Evolutionary conservation across 768 basidiomycete species (phyloP).

Genomic region (Amanita rubescens): DNA sequence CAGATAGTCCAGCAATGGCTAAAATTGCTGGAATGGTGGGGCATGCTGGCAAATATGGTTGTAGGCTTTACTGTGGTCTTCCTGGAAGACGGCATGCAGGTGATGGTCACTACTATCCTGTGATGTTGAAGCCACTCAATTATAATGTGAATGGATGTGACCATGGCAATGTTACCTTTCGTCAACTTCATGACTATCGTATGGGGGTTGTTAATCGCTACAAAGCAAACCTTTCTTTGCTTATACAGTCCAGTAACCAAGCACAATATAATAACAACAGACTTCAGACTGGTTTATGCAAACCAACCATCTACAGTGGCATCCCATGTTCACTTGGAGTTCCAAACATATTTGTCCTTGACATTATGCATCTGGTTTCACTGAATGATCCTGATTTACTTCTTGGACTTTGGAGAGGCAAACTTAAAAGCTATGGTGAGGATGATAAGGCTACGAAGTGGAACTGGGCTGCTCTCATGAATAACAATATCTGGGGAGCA

Average conservation of each 20-base stretch:
- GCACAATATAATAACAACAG: too few relatives aligned
- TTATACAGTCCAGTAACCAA: too few relatives aligned
- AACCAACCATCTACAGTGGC: slow-evolving; percentile 28
- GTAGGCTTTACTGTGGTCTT: slow-evolving; percentile 25
- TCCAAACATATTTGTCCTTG: slow-evolving; percentile 23
- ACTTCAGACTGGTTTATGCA: slow-evolving; percentile 27
- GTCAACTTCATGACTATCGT: neutral
- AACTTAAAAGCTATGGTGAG: slow-evolving; percentile 11
- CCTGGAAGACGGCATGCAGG: slow-evolving; percentile 17
- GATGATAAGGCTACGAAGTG: slow-evolving; percentile 6
- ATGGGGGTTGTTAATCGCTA: neutral
- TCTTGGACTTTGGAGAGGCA: slow-evolving; percentile 26
- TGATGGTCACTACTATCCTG: slow-evolving; percentile 24
- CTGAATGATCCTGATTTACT: slow-evolving; percentile 33
- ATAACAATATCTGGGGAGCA: slow-evolving; percentile 18
- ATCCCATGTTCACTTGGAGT: slow-evolving; percentile 16
- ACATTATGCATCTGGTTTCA: slow-evolving; percentile 31
- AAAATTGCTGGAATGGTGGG: slow-evolving; percentile 24
- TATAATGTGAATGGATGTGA: slow-evolving; percentile 8
- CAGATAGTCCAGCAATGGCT: slow-evolving; percentile 25
- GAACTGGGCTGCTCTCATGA: neutral
- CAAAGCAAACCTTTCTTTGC: slow-evolving; percentile 9
- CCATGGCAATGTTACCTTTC: neutral
- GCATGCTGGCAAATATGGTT: slow-evolving; percentile 26
- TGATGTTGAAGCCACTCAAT: slow-evolving; percentile 18